A percentile compares a stretch with the other conserved stretches of the same genome.
Evolutionary conservation across 1,284 basidiomycete species (phyloP).

Genomic region (Boletus sp.): DNA sequence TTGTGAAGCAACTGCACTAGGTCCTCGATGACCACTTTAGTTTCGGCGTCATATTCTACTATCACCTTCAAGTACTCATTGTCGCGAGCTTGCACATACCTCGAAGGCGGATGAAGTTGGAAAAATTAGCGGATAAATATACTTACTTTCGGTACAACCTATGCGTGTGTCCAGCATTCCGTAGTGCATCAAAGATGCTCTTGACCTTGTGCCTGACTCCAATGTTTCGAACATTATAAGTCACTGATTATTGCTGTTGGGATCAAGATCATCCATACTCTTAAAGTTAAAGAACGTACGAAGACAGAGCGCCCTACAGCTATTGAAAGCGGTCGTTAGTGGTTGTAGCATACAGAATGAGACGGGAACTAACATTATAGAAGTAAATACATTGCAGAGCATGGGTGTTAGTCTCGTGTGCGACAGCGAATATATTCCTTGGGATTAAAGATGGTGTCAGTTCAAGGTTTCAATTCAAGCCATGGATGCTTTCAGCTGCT

Average conservation of each 20-base stretch:
- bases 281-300: slow-evolving; percentile 17
- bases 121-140: too few species aligned
- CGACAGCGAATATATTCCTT: slow-evolving; percentile 19
- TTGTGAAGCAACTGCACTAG: slow-evolving; percentile 26
- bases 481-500: not conserved
- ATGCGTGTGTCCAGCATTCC: not conserved
- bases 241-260: slow-evolving; percentile 12
- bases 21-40: slow-evolving; percentile 18
- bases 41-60: slow-evolving; percentile 18
- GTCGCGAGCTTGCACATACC: slow-evolving; percentile 10
- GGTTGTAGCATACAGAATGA: not conserved
- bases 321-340: slow-evolving; percentile 10
- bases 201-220: slow-evolving; percentile 12
- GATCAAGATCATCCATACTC: not conserved
- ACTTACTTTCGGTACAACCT: slow-evolving; percentile 19
- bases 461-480: not conserved
- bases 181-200: slow-evolving; percentile 15
- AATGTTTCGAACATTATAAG: slow-evolving; percentile 12
- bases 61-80: slow-evolving; percentile 17
- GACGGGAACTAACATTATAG: slow-evolving; percentile 26
- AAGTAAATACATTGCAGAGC: slow-evolving; percentile 22
- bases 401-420: slow-evolving; percentile 22
- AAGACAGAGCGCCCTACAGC: slow-evolving; percentile 28
- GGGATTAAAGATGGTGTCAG: not conserved
- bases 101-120: not conserved